Conservation (phyloP, 2,329 filamentous ascomycete species). For the Venturia asperata region DNA sequence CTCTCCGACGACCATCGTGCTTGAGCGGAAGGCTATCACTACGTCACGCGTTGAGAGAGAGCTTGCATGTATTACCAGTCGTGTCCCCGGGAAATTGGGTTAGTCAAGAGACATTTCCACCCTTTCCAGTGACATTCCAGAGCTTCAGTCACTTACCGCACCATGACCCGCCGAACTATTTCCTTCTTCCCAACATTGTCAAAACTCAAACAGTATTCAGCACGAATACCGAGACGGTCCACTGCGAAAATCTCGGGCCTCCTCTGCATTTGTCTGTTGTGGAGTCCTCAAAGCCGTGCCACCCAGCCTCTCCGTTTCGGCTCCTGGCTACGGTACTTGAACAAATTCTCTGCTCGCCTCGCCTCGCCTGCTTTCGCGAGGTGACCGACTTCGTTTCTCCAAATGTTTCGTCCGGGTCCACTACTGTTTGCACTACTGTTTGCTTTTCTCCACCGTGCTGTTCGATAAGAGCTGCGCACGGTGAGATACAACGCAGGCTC, state of each 20-base stretch:
- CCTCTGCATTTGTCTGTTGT: background rate
- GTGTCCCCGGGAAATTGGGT: background rate
- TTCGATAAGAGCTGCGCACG: background rate
- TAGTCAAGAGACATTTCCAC: background rate
- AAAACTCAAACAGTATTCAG: background rate
- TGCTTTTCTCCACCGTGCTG: constrained; percentile 1
- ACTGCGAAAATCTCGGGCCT: background rate
- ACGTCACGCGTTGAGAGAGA: background rate
- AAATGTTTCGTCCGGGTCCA: background rate
- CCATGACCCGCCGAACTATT: background rate
- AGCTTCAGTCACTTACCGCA: background rate
- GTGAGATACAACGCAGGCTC: background rate
- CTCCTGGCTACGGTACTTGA: background rate
- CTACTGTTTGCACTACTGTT: no score
- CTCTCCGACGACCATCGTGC: background rate
- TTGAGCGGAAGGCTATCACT: background rate
- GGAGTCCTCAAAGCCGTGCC: background rate
- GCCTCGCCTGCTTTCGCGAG: background rate
- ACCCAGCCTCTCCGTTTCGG: background rate
- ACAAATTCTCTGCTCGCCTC: constrained; percentile 4
- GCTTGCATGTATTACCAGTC: background rate
- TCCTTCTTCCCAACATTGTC: background rate
- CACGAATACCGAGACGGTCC: background rate
- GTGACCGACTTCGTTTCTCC: background rate
- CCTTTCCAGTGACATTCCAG: background rate